Evolutionary conservation across 768 basidiomycete species (phyloP), one percentile per base, ranked within the genome.

Genomic region (Flagelloscypha sp.): DNA sequence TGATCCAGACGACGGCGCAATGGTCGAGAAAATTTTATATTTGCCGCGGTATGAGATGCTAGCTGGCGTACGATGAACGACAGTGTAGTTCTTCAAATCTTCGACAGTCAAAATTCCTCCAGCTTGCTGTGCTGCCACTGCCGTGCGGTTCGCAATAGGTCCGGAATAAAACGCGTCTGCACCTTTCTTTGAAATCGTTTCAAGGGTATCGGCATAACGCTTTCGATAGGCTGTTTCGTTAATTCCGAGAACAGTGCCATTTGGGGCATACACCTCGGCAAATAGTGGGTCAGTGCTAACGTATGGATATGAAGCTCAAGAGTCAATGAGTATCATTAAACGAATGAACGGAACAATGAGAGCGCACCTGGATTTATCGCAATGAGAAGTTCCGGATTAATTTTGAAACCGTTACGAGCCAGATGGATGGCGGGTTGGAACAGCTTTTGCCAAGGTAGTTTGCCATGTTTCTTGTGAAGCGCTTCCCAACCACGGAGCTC

Each of bases 401-500:
- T n/a, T n/a, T n/a, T n/a, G n/a, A n/a, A n/a, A n/a, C n/a, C n/a
- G n/a, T n/a, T n/a, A n/a, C n/a, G n/a, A n/a, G 84, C 82, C 1
- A 85, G 56, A 9, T 72, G 56, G 4, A 68, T 70, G 12, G 63
- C 70, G 1, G 84, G 84, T 43, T 66, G 53, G 25, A 87, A 73
- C 7, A 86, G 59, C 7, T 65, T 53, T 20, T 57, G 48, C 84
- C 85, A 87, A 0, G 71, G 61, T 5, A 86, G 53, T 21, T 55
- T 63, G 0, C 83, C 85, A 62, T 79, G 83, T n/a, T 68, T 62
- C 27, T 59, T 51, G 47, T 84, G 79, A 0, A 77, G 76, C 47
- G 65, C 70, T 45, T 77, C 70, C 35, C 83, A 62, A 6, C 84
- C 84, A 12, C 76, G 68, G 33, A 86, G 55, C 54, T 87, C 84